Conservation (phyloP, 768 basidiomycete species). For the Leccinum sublutescens region DNA sequence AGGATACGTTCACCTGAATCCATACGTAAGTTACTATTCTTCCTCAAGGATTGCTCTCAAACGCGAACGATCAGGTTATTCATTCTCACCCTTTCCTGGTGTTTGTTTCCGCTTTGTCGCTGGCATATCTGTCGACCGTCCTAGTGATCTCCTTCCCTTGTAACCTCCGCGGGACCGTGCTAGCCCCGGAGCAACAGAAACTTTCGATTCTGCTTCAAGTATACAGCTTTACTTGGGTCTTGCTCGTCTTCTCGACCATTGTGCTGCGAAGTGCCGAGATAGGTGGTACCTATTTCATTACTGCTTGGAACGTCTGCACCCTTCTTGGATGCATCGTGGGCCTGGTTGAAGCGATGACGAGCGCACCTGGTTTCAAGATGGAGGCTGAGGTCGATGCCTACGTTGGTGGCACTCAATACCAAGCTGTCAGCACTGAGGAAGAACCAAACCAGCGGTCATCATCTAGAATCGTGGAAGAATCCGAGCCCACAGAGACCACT, state of each 20-base stretch:
- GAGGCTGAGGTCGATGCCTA: conserved; percentile 8
- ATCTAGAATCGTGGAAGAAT: conserved; percentile 33
- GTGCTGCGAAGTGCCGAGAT: conserved; percentile 41
- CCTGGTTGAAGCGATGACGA: conserved; percentile 36
- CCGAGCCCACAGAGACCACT: conserved; percentile 53
- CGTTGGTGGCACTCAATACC: conserved; percentile 25
- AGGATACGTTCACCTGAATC: conserved; percentile 55
- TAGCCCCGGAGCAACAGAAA: conserved; percentile 44
- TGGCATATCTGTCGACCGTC: conserved; percentile 49
- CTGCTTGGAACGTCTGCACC: conserved; percentile 50
- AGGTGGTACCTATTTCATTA: conserved; percentile 57
- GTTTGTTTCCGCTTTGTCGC: conserved; percentile 44
- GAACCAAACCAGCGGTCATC: conserved; percentile 12
- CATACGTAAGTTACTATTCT: conserved; percentile 47
- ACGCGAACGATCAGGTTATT: conserved; percentile 44
- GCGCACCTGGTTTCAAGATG: conserved; percentile 11
- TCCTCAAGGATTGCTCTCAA: not conserved
- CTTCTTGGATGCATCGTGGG: conserved; percentile 41
- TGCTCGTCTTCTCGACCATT: conserved; percentile 52
- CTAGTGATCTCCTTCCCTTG: conserved; percentile 39
- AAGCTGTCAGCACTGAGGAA: conserved; percentile 24
- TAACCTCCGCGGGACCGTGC: conserved; percentile 22
- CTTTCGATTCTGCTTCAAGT: conserved; percentile 50
- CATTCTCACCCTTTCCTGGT: conserved; percentile 58
- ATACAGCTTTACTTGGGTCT: conserved; percentile 57